Conservation (phyloP, 768 basidiomycete species). For the Leucocoprinus leucothites region DNA sequence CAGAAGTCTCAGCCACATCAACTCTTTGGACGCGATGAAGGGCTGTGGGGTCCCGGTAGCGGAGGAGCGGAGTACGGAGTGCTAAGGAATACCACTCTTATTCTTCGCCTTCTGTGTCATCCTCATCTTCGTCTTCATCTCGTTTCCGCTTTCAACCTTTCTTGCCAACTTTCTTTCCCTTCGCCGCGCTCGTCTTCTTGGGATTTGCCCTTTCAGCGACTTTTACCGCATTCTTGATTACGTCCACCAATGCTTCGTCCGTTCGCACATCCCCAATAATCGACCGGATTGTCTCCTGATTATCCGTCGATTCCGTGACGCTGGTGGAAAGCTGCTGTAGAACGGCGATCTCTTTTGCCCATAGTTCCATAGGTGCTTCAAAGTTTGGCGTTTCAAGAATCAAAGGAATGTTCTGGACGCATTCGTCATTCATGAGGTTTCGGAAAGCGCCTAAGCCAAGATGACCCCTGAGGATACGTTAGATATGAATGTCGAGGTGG, state of each 20-base stretch:
- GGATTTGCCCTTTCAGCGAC: slow-evolving; percentile 12
- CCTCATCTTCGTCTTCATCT: slow-evolving; percentile 17
- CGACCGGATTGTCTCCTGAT: background rate
- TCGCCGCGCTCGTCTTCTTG: slow-evolving; percentile 1
- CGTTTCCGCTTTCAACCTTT: slow-evolving; percentile 17
- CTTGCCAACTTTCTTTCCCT: background rate
- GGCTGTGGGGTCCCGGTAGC: no score
- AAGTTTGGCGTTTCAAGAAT: slow-evolving; percentile 80
- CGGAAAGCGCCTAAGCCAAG: slow-evolving; percentile 63
- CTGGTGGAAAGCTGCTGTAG: slow-evolving; percentile 40
- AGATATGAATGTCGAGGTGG: background rate
- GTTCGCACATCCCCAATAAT: background rate
- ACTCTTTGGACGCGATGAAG: no score
- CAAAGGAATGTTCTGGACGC: slow-evolving; percentile 68
- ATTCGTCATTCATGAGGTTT: slow-evolving; percentile 64
- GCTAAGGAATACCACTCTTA: background rate
- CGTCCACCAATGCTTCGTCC: slow-evolving; percentile 9
- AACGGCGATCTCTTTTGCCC: slow-evolving; percentile 70
- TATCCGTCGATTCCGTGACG: background rate
- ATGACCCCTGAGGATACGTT: slow-evolving; percentile 49
- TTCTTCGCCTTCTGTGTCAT: slow-evolving; percentile 14
- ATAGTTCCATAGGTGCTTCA: slow-evolving; percentile 57
- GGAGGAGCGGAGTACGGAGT: background rate
- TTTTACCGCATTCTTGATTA: slow-evolving; percentile 18
- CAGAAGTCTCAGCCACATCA: no score